These are phyloP conservation scores for Dioscorea alata DNA, from an alignment of 106 monocot genomes.

Conservation along the genomic window DNA sequence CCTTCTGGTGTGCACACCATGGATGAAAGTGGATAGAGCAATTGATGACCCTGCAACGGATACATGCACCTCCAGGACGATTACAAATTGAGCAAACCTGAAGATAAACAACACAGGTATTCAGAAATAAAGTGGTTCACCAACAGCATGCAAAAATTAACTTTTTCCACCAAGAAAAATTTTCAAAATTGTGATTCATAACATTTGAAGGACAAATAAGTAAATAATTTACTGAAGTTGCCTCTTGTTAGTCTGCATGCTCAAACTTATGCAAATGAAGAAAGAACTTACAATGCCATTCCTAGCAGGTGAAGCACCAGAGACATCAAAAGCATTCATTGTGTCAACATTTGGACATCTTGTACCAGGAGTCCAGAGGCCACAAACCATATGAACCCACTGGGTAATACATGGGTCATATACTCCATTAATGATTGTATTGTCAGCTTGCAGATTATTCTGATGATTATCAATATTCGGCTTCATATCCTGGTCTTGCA, in stretches of 20 bases:
- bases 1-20: conserved; percentile 95
- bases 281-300: conserved; percentile 58
- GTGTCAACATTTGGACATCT: conserved; percentile 85
- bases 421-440: conserved; percentile 42
- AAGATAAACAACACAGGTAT: background rate
- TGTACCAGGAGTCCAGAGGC: conserved; percentile 95
- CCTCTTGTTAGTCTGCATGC: no score
- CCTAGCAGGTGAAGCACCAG: conserved; percentile 48
- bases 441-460: conserved; percentile 12
- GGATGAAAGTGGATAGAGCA: conserved; percentile 75
- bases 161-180: no score
- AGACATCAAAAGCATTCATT: conserved; percentile 91
- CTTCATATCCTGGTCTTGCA: background rate
- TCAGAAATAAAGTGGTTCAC: background rate
- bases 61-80: conserved; percentile 61
- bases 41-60: conserved; percentile 57
- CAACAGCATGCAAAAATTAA: background rate
- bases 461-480: background rate
- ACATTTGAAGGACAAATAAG: no score
- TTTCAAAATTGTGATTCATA: no score
- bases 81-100: conserved; percentile 63
- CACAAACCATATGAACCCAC: conserved; percentile 98
- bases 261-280: background rate
- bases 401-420: conserved; percentile 48
- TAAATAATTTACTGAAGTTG: no score